A percentile compares a stretch with the other conserved stretches of the same genome.
phyloP scores from a whole-genome alignment of 805 yeast species.

The Cyberlindnera sargentensis region DNA sequence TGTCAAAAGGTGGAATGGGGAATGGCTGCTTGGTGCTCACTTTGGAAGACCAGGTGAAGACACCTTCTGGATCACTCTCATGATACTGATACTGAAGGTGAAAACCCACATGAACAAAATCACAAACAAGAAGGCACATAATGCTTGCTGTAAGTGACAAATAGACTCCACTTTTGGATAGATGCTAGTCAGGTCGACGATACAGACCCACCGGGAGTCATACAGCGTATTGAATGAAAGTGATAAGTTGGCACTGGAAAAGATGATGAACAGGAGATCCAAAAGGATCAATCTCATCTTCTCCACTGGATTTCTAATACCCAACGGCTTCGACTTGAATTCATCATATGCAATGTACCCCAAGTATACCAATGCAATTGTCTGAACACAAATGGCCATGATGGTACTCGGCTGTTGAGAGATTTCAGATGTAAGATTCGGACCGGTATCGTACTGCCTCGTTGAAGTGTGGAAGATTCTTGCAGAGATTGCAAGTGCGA shows the following conservation, averaged over 20 bases:
- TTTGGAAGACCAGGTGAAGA: constrained; percentile 5
- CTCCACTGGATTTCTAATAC: constrained; percentile 76
- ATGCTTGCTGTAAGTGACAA: constrained; percentile 71
- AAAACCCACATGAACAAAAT: constrained; percentile 76
- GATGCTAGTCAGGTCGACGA: constrained; percentile 13
- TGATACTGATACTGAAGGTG: constrained; percentile 75
- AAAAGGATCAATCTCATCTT: constrained; percentile 76
- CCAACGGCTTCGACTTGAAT: constrained; percentile 86
- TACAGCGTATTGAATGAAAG: constrained; percentile 77
- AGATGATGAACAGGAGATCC: constrained; percentile 82
- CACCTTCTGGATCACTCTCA: constrained; percentile 73
- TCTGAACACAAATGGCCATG: constrained; percentile 84
- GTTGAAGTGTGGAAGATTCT: constrained; percentile 42
- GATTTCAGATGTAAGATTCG: constrained; percentile 25
- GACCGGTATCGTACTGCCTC: constrained; percentile 10
- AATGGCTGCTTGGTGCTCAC: too few relatives aligned
- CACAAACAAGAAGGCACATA: constrained; percentile 74
- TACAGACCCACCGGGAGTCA: constrained; percentile 80
- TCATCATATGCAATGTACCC: constrained; percentile 85
- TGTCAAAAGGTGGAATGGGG: too few relatives aligned
- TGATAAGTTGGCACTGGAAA: constrained; percentile 81
- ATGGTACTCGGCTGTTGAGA: constrained; percentile 83
- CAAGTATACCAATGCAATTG: constrained; percentile 70
- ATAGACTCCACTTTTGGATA: constrained; percentile 40
- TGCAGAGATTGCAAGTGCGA: constrained; percentile 69